Evolutionary conservation across 106 monocot species (phyloP), one percentile per base, ranked within the genome.

Genomic region (Agapanthus africanus): DNA sequence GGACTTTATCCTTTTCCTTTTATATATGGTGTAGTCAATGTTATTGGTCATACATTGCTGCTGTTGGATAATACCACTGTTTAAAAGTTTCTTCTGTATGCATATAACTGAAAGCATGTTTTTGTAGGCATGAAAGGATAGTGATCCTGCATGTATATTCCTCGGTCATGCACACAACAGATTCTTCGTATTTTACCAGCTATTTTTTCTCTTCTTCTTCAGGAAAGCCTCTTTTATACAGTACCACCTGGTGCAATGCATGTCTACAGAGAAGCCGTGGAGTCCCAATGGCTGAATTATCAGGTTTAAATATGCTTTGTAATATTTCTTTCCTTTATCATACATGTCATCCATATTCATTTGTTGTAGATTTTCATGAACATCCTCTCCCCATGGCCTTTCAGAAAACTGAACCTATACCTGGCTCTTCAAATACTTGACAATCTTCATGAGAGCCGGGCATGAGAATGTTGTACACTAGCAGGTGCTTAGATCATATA

Each of bases 241-340:
- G 77, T 94, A 57, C 79, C 80, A 33, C 73, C 79, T 74, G 87
- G 94, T 82, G 79, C 90, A 52, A 81, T 90, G 90, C 80, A 85
- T 40, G 76, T 70, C n/a, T 94, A 94, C 69, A 90, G 87, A 76
- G 83, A 90, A 69, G 84, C 82, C 65, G 69, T 87, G 60, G 85
- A 94, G 65, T 68, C 78, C 25, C 78, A 79, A 26, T 82, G 71
- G 79, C 26, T 72, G 27, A 76, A 57, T 42, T 57, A 66, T 25
- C 75, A 89, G 83, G 88, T 79, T 70, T 44, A 19, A 54, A 0
- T 2, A 18, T 30, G 22, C 36, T 54, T 41, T 63, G 65, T 30
- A 32, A 25, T 38, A 22, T 42, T 30, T 25, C 18, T 66, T 10
- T 16, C 37, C 25, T 66, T 66, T 38, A 28, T 37, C 27, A n/a